Evolutionary conservation across 2,329 filamentous ascomycete genomes (phyloP).

Genomic region (Stagonosporopsis tanaceti): DNA sequence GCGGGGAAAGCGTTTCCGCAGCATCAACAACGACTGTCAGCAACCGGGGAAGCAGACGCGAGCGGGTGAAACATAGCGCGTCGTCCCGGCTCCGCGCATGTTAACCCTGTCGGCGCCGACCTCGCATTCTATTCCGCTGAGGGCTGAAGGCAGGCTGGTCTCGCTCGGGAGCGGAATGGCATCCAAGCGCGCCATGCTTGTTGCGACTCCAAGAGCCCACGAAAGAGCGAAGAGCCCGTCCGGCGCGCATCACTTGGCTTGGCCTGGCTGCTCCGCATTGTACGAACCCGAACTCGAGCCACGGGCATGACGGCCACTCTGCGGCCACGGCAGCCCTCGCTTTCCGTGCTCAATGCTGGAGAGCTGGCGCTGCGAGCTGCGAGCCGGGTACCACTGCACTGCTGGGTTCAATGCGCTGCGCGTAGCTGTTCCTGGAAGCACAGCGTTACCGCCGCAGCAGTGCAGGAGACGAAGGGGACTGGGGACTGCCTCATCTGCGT

Average conservation of each 20-base stretch:
- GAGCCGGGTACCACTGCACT: neutral
- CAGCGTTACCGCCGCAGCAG: slow-evolving; percentile 25
- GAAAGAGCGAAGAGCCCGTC: slow-evolving; percentile 16
- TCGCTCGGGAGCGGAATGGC: slow-evolving; percentile 25
- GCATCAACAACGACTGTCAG: slow-evolving; percentile 6
- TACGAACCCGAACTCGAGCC: slow-evolving; percentile 25
- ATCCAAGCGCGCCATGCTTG: slow-evolving; percentile 39
- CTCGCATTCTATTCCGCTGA: slow-evolving; percentile 22
- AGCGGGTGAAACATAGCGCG: slow-evolving; percentile 47
- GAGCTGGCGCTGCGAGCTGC: neutral
- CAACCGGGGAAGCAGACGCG: slow-evolving; percentile 27
- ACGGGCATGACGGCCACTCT: slow-evolving; percentile 10
- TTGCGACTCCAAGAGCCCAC: slow-evolving; percentile 3
- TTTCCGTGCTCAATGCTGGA: neutral
- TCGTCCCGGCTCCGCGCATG: slow-evolving; percentile 44
- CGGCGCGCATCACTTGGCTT: slow-evolving; percentile 22
- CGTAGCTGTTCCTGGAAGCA: slow-evolving; percentile 27
- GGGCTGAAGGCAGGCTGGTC: slow-evolving; percentile 18
- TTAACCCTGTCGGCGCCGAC: slow-evolving; percentile 26
- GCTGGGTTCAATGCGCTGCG: slow-evolving; percentile 2
- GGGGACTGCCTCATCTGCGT: slow-evolving; percentile 31
- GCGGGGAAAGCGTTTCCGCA: slow-evolving; percentile 22
- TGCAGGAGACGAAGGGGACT: slow-evolving; percentile 14
- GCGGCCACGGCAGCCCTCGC: slow-evolving; percentile 9
- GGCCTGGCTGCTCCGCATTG: slow-evolving; percentile 30